Percentiles rank a stretch among this genome's conserved stretches.
Evolutionary conservation across 2,329 filamentous ascomycete genomes (phyloP).

Genomic region (Xylaria polymorpha): DNA sequence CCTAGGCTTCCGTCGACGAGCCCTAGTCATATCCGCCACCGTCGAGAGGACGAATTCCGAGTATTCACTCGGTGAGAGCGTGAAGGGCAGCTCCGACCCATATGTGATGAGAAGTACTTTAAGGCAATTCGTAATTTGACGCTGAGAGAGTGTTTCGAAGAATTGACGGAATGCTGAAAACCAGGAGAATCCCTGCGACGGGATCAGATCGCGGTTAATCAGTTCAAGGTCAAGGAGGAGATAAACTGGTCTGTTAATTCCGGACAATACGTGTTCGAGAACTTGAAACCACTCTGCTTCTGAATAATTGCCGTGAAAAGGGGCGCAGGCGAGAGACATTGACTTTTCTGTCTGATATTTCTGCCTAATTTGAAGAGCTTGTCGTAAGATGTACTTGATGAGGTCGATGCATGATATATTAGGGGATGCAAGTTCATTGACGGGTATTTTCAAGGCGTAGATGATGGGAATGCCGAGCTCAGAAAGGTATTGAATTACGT

Average conservation of each 20-base stretch:
- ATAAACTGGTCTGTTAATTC: background rate
- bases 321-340: constrained; percentile 13
- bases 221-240: constrained; percentile 4
- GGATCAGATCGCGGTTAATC: background rate
- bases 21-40: background rate
- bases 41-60: background rate
- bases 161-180: constrained; percentile 2
- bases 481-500: constrained; percentile 9
- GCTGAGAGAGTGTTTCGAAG: background rate
- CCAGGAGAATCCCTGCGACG: background rate
- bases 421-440: background rate
- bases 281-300: constrained; percentile 2
- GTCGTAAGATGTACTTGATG: constrained; percentile 9
- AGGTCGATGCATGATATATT: background rate
- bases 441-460: background rate
- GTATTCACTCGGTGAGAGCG: background rate
- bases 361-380: background rate
- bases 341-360: constrained; percentile 2
- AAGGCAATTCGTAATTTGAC: background rate
- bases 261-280: background rate
- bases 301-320: background rate
- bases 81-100: background rate
- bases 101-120: constrained; percentile 9
- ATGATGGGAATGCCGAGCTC: background rate
- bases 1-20: background rate